Conservation (phyloP, 2,329 filamentous ascomycete genomes). For the Neopestalotiopsis rosae region DNA sequence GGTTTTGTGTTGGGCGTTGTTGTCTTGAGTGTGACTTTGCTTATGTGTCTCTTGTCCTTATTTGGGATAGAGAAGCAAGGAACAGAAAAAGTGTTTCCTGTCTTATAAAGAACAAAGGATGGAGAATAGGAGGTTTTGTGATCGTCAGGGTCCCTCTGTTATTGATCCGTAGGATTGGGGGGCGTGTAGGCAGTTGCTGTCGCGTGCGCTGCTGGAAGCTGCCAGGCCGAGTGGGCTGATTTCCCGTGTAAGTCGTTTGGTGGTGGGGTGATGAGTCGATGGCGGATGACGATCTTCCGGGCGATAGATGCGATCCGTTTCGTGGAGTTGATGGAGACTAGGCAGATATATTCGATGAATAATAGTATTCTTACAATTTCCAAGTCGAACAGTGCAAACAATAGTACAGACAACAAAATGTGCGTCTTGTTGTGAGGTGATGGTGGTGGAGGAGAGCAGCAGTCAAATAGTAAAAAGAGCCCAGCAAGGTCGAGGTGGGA, state of each 20-base stretch:
- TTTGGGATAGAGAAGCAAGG: background rate
- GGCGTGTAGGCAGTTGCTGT: constrained; percentile 5
- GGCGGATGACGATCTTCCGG: background rate
- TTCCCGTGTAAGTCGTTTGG: constrained; percentile 8
- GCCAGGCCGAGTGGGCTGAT: constrained; percentile 1
- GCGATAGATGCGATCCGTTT: background rate
- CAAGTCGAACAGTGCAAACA: background rate
- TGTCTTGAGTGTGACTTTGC: background rate
- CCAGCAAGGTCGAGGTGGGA: background rate
- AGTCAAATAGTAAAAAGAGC: background rate
- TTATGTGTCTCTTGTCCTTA: background rate
- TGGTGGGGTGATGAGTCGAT: constrained; percentile 5
- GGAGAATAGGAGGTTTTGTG: background rate
- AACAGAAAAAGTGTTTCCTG: constrained; percentile 1
- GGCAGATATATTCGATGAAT: background rate
- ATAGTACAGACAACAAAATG: background rate
- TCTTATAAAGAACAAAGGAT: background rate
- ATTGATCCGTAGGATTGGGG: background rate
- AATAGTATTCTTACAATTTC: background rate
- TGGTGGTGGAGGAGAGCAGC: background rate
- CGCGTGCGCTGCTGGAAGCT: constrained; percentile 6
- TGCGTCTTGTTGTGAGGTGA: background rate
- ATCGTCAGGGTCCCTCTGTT: background rate
- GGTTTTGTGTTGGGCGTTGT: background rate
- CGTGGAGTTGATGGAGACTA: background rate